Evolutionary conservation across 768 basidiomycete species (phyloP), one percentile per base, ranked within the genome.

Genomic region (Russula brevipes): DNA sequence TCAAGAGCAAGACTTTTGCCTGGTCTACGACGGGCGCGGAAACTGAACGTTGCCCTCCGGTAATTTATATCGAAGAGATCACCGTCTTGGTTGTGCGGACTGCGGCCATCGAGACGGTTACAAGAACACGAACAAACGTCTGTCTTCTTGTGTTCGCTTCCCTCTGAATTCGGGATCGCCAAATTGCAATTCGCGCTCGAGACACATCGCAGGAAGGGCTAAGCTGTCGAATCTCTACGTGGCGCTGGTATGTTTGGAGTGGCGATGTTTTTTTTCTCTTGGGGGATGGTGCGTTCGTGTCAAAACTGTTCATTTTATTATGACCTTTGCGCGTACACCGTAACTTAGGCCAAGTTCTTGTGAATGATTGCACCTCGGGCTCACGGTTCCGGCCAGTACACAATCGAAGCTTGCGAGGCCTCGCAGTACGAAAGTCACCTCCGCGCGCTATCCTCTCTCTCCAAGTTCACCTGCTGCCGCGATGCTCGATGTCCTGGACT

Each of bases 391-490:
- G 97, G 96, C 0, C 97, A 99, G 73, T 96, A 98, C 75, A 97
- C 95, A 35, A 98, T 98, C 71, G 97, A 98, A 76, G 94, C 96
- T 0, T 98, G 94, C 74, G 81, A 92, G 68, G 91, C 94, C 3
- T 98, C 96, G 2, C 97, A 98, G 76, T 99, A 91, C 76, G 93
- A 94, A 74, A 97, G 98, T 69, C 97, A 99, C 74, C 87, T 98
- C 55, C n/a, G n/a, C 92, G 94, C 41, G 91, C 94, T 19, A 95
- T 99, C 73, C 85, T 98, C 0, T 78, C 83, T 0, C 83, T 98
- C 61, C 90, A 91, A 70, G 93, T 95, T n/a, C n/a, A 2, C 89
- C 92, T 0, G 86, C 89, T 0, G 81, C 88, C 24, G 91, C 80
- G 24, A 98, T 98, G 96, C 82, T 99, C 71, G 98, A 99, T 76